A percentile compares a stretch with the other conserved stretches of the same genome.
phyloP scores from a whole-genome alignment of 1,284 basidiomycete species.

The Ceratobasidium papillatum region DNA sequence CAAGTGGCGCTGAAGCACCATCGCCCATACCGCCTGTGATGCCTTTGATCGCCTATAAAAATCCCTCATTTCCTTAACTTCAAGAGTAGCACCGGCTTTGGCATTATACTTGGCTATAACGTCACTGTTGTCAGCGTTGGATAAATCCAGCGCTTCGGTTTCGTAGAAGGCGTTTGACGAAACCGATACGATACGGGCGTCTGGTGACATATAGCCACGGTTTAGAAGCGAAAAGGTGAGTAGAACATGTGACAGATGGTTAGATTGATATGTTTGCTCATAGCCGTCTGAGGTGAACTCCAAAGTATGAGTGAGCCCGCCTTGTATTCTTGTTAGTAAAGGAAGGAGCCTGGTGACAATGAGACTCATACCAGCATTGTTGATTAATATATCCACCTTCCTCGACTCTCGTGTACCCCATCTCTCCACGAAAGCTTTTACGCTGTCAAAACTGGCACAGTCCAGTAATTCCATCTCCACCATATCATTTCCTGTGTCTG shows the following conservation, averaged over 20 bases:
- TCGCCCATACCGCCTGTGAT: constrained; percentile 36
- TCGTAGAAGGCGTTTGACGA: constrained; percentile 29
- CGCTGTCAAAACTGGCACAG: constrained; percentile 34
- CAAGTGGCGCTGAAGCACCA: constrained; percentile 31
- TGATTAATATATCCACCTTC: constrained; percentile 41
- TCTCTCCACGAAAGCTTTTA: constrained; percentile 32
- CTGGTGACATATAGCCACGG: neutral
- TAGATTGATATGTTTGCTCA: constrained; percentile 40
- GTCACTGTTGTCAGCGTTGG: constrained; percentile 29
- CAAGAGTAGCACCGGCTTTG: neutral
- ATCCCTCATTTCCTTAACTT: constrained; percentile 17
- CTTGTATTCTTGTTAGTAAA: neutral
- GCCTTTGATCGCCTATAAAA: constrained; percentile 41
- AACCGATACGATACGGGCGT: constrained; percentile 13
- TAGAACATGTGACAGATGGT: constrained; percentile 36
- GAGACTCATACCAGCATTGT: constrained; percentile 41
- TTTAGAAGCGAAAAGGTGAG: constrained; percentile 40
- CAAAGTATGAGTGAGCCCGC: constrained; percentile 1
- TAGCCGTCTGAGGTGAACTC: constrained; percentile 36
- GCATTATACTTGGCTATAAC: constrained; percentile 15
- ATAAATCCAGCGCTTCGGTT: constrained; percentile 14
- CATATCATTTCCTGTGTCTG: constrained; percentile 28
- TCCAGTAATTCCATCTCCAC: constrained; percentile 41
- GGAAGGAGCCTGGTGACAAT: neutral
- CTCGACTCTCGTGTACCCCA: constrained; percentile 37